These are phyloP conservation scores for Strobilomyces dryophilus DNA, from an alignment of 768 basidiomycete genomes.

Conservation along the genomic window DNA sequence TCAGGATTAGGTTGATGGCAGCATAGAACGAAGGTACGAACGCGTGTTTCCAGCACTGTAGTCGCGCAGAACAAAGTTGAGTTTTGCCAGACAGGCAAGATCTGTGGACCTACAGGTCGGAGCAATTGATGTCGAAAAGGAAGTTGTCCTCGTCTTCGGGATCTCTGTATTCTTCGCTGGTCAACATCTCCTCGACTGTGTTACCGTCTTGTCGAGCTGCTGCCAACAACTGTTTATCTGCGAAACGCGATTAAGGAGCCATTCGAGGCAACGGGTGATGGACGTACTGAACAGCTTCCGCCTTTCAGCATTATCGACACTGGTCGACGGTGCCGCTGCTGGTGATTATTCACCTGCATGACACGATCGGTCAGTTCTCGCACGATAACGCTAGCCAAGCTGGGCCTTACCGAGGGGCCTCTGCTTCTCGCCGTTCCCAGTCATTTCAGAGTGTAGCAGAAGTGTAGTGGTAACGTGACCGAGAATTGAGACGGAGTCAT, in stretches of 20 bases:
- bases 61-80: neutral
- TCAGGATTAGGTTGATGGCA: slow-evolving; percentile 10
- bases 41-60: slow-evolving; percentile 28
- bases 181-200: slow-evolving; percentile 26
- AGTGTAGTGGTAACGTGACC: neutral
- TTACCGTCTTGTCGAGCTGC: slow-evolving; percentile 24
- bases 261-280: neutral
- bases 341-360: too few species aligned
- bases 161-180: slow-evolving; percentile 18
- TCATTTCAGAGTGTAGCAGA: slow-evolving; percentile 9
- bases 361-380: too few species aligned
- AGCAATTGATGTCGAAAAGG: slow-evolving; percentile 31
- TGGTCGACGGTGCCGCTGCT: too few species aligned
- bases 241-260: neutral
- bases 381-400: too few species aligned
- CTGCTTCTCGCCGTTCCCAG: slow-evolving; percentile 6
- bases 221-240: slow-evolving; percentile 24
- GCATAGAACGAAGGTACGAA: slow-evolving; percentile 15
- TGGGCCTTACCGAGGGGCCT: slow-evolving; percentile 17
- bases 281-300: slow-evolving; percentile 20
- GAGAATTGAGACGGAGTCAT: neutral
- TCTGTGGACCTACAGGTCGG: slow-evolving; percentile 21
- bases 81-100: neutral
- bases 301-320: slow-evolving; percentile 1
- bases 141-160: slow-evolving; percentile 11